phyloP scores from a whole-genome alignment of 257 asterid genomes.

The Gynochthodes officinalis region DNA sequence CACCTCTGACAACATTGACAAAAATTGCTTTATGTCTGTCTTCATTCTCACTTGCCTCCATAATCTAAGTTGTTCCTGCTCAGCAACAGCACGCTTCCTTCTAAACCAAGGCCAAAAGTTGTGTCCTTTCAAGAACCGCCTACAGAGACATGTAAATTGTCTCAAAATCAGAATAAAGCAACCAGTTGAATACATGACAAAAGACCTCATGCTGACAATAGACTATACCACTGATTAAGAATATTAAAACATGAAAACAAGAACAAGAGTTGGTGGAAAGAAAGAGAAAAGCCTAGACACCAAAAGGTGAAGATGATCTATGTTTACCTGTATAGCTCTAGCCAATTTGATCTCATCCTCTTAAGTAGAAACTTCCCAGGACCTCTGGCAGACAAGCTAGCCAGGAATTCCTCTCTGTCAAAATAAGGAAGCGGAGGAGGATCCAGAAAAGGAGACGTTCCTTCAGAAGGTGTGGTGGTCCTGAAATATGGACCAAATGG shows the following conservation, averaged over 20 bases:
- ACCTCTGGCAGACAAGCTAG: conserved; percentile 73
- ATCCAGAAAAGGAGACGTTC: conserved; percentile 81
- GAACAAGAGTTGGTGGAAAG: conserved; percentile 9
- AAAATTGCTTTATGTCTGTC: conserved; percentile 54
- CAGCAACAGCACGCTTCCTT: conserved; percentile 91
- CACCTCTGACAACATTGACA: conserved; percentile 74
- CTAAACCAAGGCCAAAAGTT: conserved; percentile 92
- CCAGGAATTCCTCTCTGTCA: conserved; percentile 68
- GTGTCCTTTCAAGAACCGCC: conserved; percentile 87
- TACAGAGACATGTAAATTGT: conserved; percentile 32
- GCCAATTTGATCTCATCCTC: conserved; percentile 93
- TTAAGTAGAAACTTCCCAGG: conserved; percentile 91
- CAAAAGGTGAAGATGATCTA: neutral
- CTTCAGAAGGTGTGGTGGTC: conserved; percentile 83
- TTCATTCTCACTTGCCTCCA: conserved; percentile 93
- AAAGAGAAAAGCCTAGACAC: conserved; percentile 7
- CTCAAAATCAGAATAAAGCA: conserved; percentile 19
- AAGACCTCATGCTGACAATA: neutral
- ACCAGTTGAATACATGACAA: neutral
- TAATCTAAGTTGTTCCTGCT: conserved; percentile 78
- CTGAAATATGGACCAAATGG: conserved; percentile 96
- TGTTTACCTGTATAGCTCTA: conserved; percentile 85
- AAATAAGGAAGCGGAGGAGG: conserved; percentile 90
- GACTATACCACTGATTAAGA: neutral
- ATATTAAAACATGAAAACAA: neutral